Conservation (phyloP, 257 asterid species). For the Nicotiana noctiflora region DNA sequence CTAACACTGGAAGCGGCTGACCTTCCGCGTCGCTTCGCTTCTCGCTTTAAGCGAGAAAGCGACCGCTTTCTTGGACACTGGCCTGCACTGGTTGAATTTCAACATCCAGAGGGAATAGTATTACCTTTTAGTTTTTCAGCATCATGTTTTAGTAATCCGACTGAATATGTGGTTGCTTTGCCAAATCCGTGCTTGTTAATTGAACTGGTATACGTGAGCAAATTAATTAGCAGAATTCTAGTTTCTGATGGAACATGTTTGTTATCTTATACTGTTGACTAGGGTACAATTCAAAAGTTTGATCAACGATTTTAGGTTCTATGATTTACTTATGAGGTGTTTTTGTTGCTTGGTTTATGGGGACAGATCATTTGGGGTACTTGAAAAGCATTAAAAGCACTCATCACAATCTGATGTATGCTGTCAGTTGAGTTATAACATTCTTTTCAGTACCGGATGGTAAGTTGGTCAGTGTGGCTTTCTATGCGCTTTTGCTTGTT, state of each 20-base stretch:
- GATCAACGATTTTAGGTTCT: neutral
- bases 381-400: neutral
- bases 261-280: neutral
- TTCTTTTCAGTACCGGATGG: neutral
- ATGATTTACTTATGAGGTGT: neutral
- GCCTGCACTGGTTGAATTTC: neutral
- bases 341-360: neutral
- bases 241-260: neutral
- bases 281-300: neutral
- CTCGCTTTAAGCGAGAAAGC: too few relatives aligned
- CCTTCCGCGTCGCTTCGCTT: too few relatives aligned
- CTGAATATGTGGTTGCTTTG: neutral
- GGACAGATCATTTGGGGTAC: constrained; percentile 7
- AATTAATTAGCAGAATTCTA: neutral
- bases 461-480: constrained; percentile 2
- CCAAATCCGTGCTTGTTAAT: neutral
- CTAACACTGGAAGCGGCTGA: too few relatives aligned
- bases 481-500: neutral
- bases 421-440: neutral
- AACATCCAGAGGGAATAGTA: neutral
- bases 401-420: neutral
- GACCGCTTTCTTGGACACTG: too few relatives aligned
- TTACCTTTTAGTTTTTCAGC: neutral
- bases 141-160: neutral
- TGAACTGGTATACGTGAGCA: neutral